Percentiles rank a stretch among this genome's conserved stretches.
Evolutionary conservation across 208 protist species (phyloP).

Genomic region (Angomonas deanei): DNA sequence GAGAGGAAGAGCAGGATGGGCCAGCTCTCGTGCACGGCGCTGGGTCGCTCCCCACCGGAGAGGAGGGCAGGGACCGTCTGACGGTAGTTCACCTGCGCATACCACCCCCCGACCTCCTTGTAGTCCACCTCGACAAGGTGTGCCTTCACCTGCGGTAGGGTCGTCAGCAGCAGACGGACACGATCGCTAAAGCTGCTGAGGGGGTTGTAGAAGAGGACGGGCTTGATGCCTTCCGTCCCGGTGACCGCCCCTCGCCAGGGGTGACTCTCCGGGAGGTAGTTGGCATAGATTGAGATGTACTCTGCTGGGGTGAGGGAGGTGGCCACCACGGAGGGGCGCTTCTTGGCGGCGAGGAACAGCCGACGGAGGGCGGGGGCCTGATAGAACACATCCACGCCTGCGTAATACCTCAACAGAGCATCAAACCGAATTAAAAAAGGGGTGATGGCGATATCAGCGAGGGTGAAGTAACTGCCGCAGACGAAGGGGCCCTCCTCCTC

Average conservation of each 20-base stretch:
- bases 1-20: constrained; percentile 65
- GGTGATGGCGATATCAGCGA: constrained; percentile 63
- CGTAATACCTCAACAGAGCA: constrained; percentile 46
- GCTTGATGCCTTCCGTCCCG: constrained; percentile 21
- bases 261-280: constrained; percentile 27
- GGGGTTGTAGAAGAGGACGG: constrained; percentile 49
- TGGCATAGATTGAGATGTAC: constrained; percentile 15
- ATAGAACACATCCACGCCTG: constrained; percentile 59
- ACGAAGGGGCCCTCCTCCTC: constrained; percentile 47
- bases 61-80: constrained; percentile 62
- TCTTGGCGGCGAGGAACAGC: constrained; percentile 31
- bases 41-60: constrained; percentile 29
- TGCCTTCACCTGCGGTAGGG: constrained; percentile 32
- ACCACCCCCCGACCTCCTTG: constrained; percentile 42
- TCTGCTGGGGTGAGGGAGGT: constrained; percentile 32
- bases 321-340: constrained; percentile 47
- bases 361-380: constrained; percentile 55
- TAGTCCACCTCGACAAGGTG: constrained; percentile 44
- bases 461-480: constrained; percentile 65
- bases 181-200: constrained; percentile 59
- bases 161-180: constrained; percentile 34
- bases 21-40: constrained; percentile 53
- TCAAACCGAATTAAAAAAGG: constrained; percentile 68
- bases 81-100: constrained; percentile 48
- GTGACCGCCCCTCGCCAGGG: constrained; percentile 22